These are phyloP conservation scores for Candida michaelii DNA, from an alignment of 805 yeast genomes.

Conservation along the genomic window DNA sequence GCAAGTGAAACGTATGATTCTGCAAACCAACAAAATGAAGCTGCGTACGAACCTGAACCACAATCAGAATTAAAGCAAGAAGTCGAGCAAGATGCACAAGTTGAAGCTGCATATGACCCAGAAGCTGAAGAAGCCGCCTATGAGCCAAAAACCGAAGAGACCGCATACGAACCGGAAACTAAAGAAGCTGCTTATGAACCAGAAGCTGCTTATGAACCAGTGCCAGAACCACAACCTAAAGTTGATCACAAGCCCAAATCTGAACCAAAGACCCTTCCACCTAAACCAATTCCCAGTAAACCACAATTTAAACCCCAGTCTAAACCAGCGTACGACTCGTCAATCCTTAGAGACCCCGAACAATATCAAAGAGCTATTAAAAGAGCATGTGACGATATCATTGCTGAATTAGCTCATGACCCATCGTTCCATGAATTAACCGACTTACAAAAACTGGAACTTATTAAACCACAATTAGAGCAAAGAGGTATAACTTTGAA, in stretches of 20 bases:
- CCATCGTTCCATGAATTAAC: conserved; percentile 39
- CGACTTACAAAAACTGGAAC: conserved; percentile 31
- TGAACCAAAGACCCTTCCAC: conserved; percentile 25
- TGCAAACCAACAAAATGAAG: no score
- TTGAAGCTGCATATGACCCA: neutral
- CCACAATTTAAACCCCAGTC: neutral
- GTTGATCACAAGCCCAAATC: no score
- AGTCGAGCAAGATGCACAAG: neutral
- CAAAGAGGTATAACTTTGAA: conserved; percentile 33
- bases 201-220: neutral
- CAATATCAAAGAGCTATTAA: conserved; percentile 19
- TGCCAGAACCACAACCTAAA: conserved; percentile 17
- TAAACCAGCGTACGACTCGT: neutral
- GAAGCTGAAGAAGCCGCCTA: neutral
- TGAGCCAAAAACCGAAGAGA: conserved; percentile 2
- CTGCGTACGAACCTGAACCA: conserved; percentile 31
- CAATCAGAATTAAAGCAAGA: neutral
- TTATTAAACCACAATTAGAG: conserved; percentile 37
- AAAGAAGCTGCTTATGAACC: neutral
- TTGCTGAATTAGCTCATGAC: conserved; percentile 34
- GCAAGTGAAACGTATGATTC: no score
- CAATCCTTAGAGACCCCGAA: conserved; percentile 9
- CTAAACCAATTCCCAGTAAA: conserved; percentile 23
- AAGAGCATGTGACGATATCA: conserved; percentile 37
- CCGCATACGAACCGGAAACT: no score